Conservation (phyloP, 257 asterid genomes). For the Buddleja alternifolia region DNA sequence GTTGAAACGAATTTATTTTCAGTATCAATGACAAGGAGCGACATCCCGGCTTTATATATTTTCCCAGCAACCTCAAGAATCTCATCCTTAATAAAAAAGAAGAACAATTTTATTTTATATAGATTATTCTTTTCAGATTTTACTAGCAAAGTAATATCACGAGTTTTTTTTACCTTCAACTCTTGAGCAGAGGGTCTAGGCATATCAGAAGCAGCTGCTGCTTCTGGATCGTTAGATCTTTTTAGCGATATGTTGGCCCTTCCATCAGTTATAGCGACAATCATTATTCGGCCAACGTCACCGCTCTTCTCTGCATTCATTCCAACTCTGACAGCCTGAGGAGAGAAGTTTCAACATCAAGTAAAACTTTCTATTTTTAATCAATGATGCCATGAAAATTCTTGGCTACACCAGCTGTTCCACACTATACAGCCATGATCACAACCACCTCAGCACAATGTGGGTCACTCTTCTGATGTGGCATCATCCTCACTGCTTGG, state of each 20-base stretch:
- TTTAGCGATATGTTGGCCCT: slow-evolving; percentile 95
- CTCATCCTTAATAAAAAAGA: slow-evolving; percentile 57
- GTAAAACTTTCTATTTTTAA: background rate
- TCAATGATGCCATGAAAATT: too few relatives aligned
- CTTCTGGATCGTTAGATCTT: slow-evolving; percentile 86
- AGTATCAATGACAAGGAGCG: slow-evolving; percentile 33
- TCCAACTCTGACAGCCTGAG: slow-evolving; percentile 95
- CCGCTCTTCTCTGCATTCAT: slow-evolving; percentile 98
- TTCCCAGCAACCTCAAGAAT: slow-evolving; percentile 74
- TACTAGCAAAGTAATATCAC: too few relatives aligned
- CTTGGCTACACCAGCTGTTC: too few relatives aligned
- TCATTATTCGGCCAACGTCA: slow-evolving; percentile 96
- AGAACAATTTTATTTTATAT: slow-evolving; percentile 27
- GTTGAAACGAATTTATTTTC: slow-evolving; percentile 90
- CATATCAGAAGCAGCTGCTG: slow-evolving; percentile 70
- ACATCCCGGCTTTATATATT: slow-evolving; percentile 59
- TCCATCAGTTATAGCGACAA: slow-evolving; percentile 94
- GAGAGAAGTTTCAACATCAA: slow-evolving; percentile 1
- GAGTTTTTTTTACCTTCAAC: slow-evolving; percentile 64
- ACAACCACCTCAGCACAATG: too few relatives aligned
- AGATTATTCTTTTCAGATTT: too few relatives aligned
- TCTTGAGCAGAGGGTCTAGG: slow-evolving; percentile 89
- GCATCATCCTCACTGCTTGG: too few relatives aligned
- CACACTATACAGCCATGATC: too few relatives aligned
- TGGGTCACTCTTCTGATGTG: too few relatives aligned